A percentile compares a stretch with the other conserved stretches of the same genome.
Conservation (phyloP, 768 basidiomycete species). For the Podaxis carcinomalis region DNA sequence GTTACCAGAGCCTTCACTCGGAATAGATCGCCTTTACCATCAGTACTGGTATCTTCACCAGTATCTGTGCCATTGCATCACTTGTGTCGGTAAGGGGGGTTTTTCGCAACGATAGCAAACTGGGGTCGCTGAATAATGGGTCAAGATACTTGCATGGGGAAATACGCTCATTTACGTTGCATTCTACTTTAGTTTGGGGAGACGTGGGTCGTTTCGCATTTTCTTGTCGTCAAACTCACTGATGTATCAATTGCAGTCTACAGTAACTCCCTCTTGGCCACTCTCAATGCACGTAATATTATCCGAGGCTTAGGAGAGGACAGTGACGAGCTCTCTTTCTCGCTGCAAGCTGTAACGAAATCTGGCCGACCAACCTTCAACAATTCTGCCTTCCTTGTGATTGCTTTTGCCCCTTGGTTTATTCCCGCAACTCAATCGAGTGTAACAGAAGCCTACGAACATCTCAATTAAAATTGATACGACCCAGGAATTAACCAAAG, state of each 20-base stretch:
- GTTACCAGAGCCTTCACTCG: background rate
- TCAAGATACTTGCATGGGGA: slow-evolving; percentile 43
- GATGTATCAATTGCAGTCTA: slow-evolving; percentile 33
- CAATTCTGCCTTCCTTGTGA: slow-evolving; percentile 22
- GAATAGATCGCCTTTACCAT: slow-evolving; percentile 50
- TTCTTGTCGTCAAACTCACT: background rate
- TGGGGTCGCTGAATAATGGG: background rate
- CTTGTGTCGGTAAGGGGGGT: slow-evolving; percentile 25
- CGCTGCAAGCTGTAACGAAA: slow-evolving; percentile 40
- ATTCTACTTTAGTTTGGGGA: slow-evolving; percentile 54
- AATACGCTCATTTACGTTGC: slow-evolving; percentile 52
- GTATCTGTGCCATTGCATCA: slow-evolving; percentile 28
- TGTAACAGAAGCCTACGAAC: slow-evolving; percentile 37
- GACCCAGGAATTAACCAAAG: slow-evolving; percentile 45
- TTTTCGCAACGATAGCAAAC: background rate
- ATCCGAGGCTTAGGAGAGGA: slow-evolving; percentile 41
- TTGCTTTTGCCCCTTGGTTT: slow-evolving; percentile 10
- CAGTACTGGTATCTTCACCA: slow-evolving; percentile 41
- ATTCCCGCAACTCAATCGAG: background rate
- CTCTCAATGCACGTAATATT: slow-evolving; percentile 43
- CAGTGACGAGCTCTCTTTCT: slow-evolving; percentile 43
- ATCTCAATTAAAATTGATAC: slow-evolving; percentile 67
- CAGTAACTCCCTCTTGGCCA: slow-evolving; percentile 51
- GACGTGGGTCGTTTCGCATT: slow-evolving; percentile 28
- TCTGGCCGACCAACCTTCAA: slow-evolving; percentile 27